Evolutionary conservation across 768 basidiomycete genomes (phyloP).

Genomic region (Psilocybe cubensis): DNA sequence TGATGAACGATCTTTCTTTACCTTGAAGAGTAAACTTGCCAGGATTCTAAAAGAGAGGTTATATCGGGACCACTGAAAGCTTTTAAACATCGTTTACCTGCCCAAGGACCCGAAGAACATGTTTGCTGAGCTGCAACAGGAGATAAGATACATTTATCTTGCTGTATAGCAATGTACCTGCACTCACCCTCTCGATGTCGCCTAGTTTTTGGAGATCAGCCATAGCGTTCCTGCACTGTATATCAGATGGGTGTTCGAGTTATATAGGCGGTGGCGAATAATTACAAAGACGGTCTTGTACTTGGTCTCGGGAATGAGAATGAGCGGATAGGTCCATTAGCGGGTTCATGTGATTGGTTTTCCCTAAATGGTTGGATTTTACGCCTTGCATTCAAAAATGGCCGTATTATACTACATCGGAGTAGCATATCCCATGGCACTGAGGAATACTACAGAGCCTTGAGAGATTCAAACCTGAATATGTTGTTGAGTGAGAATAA

Average conservation of each 20-base stretch:
- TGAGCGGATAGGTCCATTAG: conserved; percentile 11
- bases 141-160: neutral
- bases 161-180: neutral
- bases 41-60: conserved; percentile 62
- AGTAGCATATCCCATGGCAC: neutral
- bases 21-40: conserved; percentile 90
- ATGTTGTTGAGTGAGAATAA: too few species aligned
- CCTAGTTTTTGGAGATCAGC: conserved; percentile 55
- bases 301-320: conserved; percentile 13
- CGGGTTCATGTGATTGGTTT: conserved; percentile 27
- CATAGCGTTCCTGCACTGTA: conserved; percentile 33
- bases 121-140: conserved; percentile 60
- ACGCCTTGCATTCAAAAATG: neutral
- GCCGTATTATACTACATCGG: neutral
- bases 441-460: neutral
- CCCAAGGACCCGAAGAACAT: conserved; percentile 71
- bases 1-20: conserved; percentile 25
- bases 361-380: conserved; percentile 3
- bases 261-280: neutral
- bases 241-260: neutral
- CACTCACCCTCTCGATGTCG: conserved; percentile 56
- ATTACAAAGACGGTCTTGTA: conserved; percentile 12
- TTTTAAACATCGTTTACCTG: conserved; percentile 51
- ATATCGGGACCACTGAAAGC: neutral
- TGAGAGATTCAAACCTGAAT: neutral